These are phyloP conservation scores for Pseudonitzschia multiseries DNA, from an alignment of 108 stramenopile genomes.

Conservation along the genomic window DNA sequence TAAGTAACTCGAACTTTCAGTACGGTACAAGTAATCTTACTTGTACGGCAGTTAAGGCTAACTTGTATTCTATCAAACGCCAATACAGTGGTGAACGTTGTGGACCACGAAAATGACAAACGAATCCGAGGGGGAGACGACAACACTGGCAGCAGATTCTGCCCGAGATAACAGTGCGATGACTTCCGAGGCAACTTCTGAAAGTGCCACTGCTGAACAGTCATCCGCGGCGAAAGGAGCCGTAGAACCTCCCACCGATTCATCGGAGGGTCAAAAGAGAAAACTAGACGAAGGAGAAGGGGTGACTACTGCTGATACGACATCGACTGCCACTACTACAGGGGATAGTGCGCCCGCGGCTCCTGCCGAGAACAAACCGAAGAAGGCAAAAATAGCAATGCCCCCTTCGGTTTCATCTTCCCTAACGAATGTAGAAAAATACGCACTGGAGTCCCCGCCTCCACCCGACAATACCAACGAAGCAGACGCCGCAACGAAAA, in stretches of 20 bases:
- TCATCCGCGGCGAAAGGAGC: neutral
- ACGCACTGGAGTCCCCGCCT: conserved; percentile 14
- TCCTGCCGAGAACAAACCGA: neutral
- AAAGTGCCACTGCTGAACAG: neutral
- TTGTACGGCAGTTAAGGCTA: no score
- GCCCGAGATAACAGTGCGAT: neutral
- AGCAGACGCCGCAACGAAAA: neutral
- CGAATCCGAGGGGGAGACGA: neutral
- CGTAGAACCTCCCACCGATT: neutral
- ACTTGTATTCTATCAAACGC: no score
- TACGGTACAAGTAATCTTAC: no score
- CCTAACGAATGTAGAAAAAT: conserved; percentile 21
- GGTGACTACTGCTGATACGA: neutral
- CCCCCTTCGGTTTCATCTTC: conserved; percentile 14
- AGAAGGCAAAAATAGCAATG: conserved; percentile 21
- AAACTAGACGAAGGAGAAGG: conserved; percentile 2
- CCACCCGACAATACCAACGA: conserved; percentile 14
- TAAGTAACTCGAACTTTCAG: no score
- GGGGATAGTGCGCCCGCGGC: neutral
- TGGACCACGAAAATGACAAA: no score
- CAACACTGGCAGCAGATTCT: neutral
- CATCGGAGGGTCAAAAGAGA: neutral
- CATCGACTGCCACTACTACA: neutral
- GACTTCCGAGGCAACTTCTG: neutral
- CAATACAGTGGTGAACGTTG: no score